phyloP scores from a whole-genome alignment of 306 rosid genomes.

The Benincasa hispida region DNA sequence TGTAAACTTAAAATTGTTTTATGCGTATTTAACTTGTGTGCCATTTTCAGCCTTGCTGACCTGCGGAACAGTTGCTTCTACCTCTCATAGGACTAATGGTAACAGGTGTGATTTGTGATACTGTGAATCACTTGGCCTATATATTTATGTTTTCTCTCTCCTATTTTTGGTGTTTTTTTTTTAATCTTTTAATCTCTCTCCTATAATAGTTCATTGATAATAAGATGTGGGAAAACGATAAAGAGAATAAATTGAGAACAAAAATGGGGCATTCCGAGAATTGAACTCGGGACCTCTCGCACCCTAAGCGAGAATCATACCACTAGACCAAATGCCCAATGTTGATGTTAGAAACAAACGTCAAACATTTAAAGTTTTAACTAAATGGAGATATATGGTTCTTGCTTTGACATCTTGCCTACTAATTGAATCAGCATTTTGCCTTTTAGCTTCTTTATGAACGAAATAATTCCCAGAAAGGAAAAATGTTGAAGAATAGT shows the following conservation, averaged over 20 bases:
- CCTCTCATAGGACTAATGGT: neutral
- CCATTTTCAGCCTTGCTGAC: neutral
- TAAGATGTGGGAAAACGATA: neutral
- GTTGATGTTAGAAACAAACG: too few species aligned
- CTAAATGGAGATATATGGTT: too few species aligned
- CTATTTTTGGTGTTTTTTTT: neutral
- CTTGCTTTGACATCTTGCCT: too few species aligned
- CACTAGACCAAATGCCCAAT: conserved; percentile 7
- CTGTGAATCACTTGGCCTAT: neutral
- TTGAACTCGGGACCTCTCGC: conserved; percentile 7
- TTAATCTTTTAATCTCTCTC: neutral
- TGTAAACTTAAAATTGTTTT: neutral
- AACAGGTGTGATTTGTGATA: neutral
- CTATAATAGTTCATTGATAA: neutral
- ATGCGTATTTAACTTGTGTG: neutral
- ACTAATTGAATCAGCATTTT: neutral
- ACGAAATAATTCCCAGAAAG: neutral
- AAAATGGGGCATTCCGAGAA: neutral
- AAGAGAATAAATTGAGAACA: conserved; percentile 9
- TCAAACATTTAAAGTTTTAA: too few species aligned
- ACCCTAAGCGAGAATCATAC: conserved; percentile 15
- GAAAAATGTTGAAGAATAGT: too few species aligned
- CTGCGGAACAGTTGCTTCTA: neutral
- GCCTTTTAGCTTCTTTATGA: neutral
- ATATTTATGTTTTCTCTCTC: neutral